Conservation (phyloP, 1,284 basidiomycete genomes). For the Moniliophthora roreri region DNA sequence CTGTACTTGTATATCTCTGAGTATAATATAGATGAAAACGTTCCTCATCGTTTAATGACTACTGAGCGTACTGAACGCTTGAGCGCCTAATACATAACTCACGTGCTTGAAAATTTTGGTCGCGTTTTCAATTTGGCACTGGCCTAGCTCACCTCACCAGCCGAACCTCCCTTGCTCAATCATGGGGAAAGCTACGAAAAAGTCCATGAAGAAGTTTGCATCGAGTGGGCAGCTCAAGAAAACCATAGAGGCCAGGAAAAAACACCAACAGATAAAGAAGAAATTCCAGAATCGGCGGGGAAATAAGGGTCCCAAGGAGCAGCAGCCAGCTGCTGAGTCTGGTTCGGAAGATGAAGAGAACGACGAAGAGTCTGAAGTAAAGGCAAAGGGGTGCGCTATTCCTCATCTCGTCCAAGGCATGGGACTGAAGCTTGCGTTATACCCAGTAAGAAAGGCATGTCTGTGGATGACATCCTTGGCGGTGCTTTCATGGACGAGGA, state of each 20-base stretch:
- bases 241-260: slow-evolving; percentile 76
- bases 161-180: neutral
- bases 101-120: too few species aligned
- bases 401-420: slow-evolving; percentile 5
- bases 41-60: too few species aligned
- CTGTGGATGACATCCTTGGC: slow-evolving; percentile 81
- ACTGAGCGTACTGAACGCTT: too few species aligned
- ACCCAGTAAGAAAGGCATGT: slow-evolving; percentile 51
- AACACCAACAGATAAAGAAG: slow-evolving; percentile 74
- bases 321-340: slow-evolving; percentile 31
- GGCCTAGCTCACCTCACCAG: neutral
- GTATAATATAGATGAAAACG: too few species aligned
- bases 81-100: too few species aligned
- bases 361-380: slow-evolving; percentile 35
- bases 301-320: slow-evolving; percentile 43
- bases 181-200: slow-evolving; percentile 48
- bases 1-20: too few species aligned
- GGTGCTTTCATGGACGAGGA: slow-evolving; percentile 72
- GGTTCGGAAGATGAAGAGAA: slow-evolving; percentile 37
- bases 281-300: slow-evolving; percentile 64
- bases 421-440: slow-evolving; percentile 3
- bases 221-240: slow-evolving; percentile 86
- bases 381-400: slow-evolving; percentile 33
- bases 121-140: neutral
- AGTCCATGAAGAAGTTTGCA: slow-evolving; percentile 85